These are phyloP conservation scores for Trichosporon ovoides DNA, from an alignment of 1,284 basidiomycete genomes.

Conservation along the genomic window DNA sequence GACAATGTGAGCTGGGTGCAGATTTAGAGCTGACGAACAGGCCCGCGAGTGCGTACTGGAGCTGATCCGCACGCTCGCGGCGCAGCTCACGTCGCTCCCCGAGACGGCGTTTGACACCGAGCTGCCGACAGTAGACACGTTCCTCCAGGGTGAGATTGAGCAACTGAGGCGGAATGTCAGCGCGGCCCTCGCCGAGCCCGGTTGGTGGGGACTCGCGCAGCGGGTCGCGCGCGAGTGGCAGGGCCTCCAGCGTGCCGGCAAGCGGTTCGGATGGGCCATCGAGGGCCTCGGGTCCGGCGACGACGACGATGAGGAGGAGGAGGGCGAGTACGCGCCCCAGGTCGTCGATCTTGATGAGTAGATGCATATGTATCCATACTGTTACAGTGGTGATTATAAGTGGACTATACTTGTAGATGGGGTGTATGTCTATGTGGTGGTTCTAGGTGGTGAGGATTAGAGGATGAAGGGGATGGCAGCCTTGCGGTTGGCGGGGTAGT, in stretches of 20 bases:
- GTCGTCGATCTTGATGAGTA: conserved; percentile 36
- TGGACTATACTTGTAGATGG: too few species aligned
- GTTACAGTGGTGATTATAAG: conserved; percentile 5
- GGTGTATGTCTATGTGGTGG: too few species aligned
- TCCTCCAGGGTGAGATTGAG: conserved; percentile 42
- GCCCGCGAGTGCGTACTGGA: conserved; percentile 10
- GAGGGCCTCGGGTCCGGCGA: conserved; percentile 20
- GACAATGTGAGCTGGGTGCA: not conserved
- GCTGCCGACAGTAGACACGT: conserved; percentile 47
- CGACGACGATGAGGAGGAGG: conserved; percentile 38
- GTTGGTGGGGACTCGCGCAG: conserved; percentile 12
- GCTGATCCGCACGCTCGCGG: conserved; percentile 33
- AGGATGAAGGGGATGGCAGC: conserved; percentile 64
- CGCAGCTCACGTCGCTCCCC: conserved; percentile 44
- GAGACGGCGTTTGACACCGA: conserved; percentile 45
- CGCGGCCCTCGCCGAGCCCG: conserved; percentile 9
- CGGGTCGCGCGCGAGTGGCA: conserved; percentile 12
- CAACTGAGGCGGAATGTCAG: conserved; percentile 29
- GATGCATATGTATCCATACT: conserved; percentile 7
- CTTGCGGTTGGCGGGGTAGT: conserved; percentile 62
- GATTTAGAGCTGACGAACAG: not conserved
- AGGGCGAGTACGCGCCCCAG: conserved; percentile 48
- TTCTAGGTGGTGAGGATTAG: conserved; percentile 29
- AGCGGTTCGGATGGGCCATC: conserved; percentile 34
- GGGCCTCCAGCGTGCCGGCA: conserved; percentile 14